Percentiles rank a stretch among this genome's conserved stretches.
Evolutionary conservation across 768 basidiomycete species (phyloP).

Genomic region (Russula sp.): DNA sequence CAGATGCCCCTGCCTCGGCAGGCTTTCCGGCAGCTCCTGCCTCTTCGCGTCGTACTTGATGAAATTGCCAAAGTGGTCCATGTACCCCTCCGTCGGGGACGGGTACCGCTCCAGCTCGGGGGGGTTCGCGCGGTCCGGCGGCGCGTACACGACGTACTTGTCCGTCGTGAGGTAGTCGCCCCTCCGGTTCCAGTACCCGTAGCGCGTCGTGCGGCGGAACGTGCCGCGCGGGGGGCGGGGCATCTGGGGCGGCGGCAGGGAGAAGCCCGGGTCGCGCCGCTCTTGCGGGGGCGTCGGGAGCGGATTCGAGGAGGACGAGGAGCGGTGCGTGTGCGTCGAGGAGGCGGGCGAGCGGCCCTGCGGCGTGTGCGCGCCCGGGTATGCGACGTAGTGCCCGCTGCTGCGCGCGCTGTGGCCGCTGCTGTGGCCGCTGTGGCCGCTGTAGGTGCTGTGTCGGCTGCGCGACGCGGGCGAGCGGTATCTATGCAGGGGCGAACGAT

Average conservation of each 20-base stretch:
- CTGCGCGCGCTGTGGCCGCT: background rate
- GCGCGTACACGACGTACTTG: constrained; percentile 62
- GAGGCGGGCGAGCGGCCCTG: constrained; percentile 23
- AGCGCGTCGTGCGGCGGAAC: constrained; percentile 36
- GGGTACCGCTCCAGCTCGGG: constrained; percentile 58
- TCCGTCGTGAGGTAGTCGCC: constrained; percentile 60
- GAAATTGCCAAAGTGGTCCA: constrained; percentile 45
- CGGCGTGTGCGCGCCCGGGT: background rate
- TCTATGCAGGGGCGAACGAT: background rate
- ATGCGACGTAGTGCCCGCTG: background rate
- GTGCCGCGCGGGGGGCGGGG: constrained; percentile 30
- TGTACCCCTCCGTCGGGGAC: constrained; percentile 46
- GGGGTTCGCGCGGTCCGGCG: constrained; percentile 49
- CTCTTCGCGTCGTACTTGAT: constrained; percentile 38
- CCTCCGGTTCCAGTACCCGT: constrained; percentile 69
- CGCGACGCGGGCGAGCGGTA: constrained; percentile 8
- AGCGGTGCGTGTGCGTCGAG: constrained; percentile 15
- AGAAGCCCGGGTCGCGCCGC: constrained; percentile 23
- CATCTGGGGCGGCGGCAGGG: constrained; percentile 27
- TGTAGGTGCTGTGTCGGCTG: constrained; percentile 8
- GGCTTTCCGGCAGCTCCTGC: constrained; percentile 55
- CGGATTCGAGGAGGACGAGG: constrained; percentile 17
- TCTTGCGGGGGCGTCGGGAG: constrained; percentile 19
- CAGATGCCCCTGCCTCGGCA: constrained; percentile 50
- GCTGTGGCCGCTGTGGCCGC: constrained; percentile 1